phyloP scores from a whole-genome alignment of 805 yeast genomes.

The Pichia pseudocactophila region DNA sequence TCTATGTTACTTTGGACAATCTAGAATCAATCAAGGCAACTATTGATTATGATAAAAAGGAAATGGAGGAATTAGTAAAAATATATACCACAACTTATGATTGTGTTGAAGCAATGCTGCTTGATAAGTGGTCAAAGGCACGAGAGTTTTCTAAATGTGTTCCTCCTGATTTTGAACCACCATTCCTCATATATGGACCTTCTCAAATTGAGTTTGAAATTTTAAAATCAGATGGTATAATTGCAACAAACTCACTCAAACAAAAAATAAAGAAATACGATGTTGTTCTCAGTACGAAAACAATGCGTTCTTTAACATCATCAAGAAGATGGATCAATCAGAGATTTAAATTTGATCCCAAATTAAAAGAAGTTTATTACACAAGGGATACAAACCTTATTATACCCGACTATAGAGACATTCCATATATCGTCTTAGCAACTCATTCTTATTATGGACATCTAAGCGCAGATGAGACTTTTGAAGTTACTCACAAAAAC shows the following conservation, averaged over 20 bases:
- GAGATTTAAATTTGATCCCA: conserved; percentile 20
- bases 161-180: conserved; percentile 14
- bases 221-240: conserved; percentile 19
- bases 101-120: conserved; percentile 4
- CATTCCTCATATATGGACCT: conserved; percentile 26
- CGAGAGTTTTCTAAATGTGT: conserved; percentile 2
- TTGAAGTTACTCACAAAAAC: conserved; percentile 21
- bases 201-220: conserved; percentile 26
- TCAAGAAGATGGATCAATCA: conserved; percentile 28
- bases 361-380: conserved; percentile 18
- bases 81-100: conserved; percentile 3
- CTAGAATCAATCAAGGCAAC: background rate
- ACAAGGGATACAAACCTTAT: conserved; percentile 22
- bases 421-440: conserved; percentile 24
- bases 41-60: conserved; percentile 2
- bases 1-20: conserved; percentile 5
- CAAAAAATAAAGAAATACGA: conserved; percentile 17
- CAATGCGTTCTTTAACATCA: conserved; percentile 25
- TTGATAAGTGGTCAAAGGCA: conserved; percentile 9
- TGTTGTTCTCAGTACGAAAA: conserved; percentile 21
- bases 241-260: conserved; percentile 22
- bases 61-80: conserved; percentile 1
- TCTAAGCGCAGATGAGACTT: conserved; percentile 15
- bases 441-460: conserved; percentile 23
- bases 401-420: conserved; percentile 24